These are phyloP conservation scores for Vigna nakashimae DNA, from an alignment of 306 rosid genomes.

Conservation along the genomic window DNA sequence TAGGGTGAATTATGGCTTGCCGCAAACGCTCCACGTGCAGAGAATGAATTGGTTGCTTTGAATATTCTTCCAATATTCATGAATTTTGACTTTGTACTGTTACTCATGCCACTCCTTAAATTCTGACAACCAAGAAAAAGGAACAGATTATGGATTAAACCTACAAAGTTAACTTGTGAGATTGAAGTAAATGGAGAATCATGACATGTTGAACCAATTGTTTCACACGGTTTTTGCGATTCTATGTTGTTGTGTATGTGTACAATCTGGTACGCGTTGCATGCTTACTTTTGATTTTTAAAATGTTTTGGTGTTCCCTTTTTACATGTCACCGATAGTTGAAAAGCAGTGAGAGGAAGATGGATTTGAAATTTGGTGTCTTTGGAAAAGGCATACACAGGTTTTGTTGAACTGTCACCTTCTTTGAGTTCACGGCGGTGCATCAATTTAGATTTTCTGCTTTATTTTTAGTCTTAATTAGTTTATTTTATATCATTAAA, in stretches of 20 bases:
- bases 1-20: constrained; percentile 1
- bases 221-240: constrained; percentile 51
- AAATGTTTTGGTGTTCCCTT: constrained; percentile 5
- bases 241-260: constrained; percentile 45
- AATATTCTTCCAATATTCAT: constrained; percentile 36
- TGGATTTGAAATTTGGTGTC: not conserved
- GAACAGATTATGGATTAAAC: not conserved
- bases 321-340: constrained; percentile 15
- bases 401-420: constrained; percentile 45
- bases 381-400: not conserved
- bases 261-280: constrained; percentile 43
- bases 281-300: not conserved
- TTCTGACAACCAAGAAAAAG: not conserved
- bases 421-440: constrained; percentile 35
- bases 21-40: constrained; percentile 27
- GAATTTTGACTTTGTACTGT: constrained; percentile 58
- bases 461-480: no score
- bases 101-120: not conserved
- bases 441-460: not conserved
- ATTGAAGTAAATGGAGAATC: no score
- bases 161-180: no score
- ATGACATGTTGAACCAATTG: constrained; percentile 14
- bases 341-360: constrained; percentile 3
- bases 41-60: constrained; percentile 33
- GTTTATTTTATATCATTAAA: no score